These are phyloP conservation scores for Chalaropsis thielavioides DNA, from an alignment of 2,329 filamentous ascomycete genomes.

Conservation along the genomic window DNA sequence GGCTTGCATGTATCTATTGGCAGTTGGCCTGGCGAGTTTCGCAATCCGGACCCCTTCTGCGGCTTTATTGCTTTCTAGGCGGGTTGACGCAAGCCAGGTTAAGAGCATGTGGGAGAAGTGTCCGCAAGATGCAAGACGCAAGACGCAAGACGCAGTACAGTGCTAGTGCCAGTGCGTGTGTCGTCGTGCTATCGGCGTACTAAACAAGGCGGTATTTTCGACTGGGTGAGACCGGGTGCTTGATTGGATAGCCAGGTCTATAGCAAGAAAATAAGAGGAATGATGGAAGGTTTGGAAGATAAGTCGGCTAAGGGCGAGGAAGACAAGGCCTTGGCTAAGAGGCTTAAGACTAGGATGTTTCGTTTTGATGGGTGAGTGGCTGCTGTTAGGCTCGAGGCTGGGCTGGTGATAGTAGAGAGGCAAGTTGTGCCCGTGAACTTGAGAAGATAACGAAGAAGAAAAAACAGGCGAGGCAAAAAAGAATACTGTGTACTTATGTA, in stretches of 20 bases:
- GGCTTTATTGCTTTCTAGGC: neutral
- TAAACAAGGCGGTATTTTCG: neutral
- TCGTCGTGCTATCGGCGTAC: neutral
- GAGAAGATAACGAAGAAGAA: neutral
- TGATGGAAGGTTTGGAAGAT: neutral
- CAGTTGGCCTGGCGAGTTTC: neutral
- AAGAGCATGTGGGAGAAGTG: neutral
- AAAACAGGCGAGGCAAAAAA: neutral
- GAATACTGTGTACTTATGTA: neutral
- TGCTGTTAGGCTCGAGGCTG: no score
- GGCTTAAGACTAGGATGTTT: neutral
- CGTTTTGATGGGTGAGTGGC: neutral
- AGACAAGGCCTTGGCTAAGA: neutral
- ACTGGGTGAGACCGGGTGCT: neutral
- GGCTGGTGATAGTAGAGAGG: neutral
- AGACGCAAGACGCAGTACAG: neutral
- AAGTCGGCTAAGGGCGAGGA: neutral
- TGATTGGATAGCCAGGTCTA: neutral
- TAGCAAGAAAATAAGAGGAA: neutral
- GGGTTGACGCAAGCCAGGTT: neutral
- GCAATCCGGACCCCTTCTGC: neutral
- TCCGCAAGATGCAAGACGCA: neutral
- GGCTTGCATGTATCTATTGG: neutral
- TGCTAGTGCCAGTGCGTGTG: neutral
- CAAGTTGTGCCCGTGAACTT: neutral